These are phyloP conservation scores for Actinomortierella ambigua DNA, from an alignment of 371 early-diverging fungal species.

Conservation along the genomic window DNA sequence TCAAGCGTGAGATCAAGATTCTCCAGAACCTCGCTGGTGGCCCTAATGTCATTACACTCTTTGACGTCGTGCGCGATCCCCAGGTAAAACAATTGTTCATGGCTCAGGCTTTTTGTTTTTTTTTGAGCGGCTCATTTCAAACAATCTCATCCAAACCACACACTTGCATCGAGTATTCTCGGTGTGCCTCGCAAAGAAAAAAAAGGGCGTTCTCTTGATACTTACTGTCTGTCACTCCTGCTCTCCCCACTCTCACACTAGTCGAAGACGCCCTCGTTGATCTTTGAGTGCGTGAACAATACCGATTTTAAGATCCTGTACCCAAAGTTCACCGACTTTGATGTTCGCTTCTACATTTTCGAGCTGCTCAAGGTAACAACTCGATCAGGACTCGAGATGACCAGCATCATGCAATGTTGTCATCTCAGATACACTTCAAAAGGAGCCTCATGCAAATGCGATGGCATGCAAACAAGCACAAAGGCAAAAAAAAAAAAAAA, in stretches of 20 bases:
- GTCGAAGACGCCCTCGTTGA: slow-evolving; percentile 95
- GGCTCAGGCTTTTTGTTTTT: no score
- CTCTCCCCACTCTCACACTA: slow-evolving; percentile 34
- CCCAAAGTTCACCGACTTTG: slow-evolving; percentile 86
- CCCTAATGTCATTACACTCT: slow-evolving; percentile 90
- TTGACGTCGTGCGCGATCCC: slow-evolving; percentile 97
- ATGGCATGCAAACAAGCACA: no score
- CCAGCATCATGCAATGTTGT: not conserved
- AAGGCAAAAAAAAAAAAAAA: slow-evolving; percentile 3
- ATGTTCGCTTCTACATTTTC: slow-evolving; percentile 95
- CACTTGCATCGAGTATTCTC: no score
- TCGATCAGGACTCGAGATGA: not conserved
- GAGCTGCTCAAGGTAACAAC: slow-evolving; percentile 89
- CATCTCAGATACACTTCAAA: not conserved
- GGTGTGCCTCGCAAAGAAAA: no score
- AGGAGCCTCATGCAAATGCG: no score
- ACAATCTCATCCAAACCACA: not conserved
- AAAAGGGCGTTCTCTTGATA: no score
- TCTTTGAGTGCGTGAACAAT: slow-evolving; percentile 96
- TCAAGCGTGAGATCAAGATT: slow-evolving; percentile 98
- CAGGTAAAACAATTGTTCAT: slow-evolving; percentile 58
- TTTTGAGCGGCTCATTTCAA: not conserved
- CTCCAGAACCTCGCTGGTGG: slow-evolving; percentile 96
- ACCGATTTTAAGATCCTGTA: slow-evolving; percentile 79
- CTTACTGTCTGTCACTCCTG: not conserved